Conservation (phyloP, 2,329 filamentous ascomycete genomes). For the Diaporthe humulicola region DNA sequence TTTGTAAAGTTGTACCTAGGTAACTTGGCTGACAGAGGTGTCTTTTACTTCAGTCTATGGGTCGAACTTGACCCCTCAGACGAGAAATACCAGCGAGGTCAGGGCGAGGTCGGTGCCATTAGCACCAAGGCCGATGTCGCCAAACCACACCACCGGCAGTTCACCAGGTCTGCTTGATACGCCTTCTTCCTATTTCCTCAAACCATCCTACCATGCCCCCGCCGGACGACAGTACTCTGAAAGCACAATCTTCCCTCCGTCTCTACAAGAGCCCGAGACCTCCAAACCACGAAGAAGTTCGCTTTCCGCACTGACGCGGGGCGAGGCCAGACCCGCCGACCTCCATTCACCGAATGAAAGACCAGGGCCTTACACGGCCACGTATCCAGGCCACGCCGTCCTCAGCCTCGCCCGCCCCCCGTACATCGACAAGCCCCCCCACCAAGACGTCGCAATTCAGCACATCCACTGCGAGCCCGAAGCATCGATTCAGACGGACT, state of each 20-base stretch:
- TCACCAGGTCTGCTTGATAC: not conserved
- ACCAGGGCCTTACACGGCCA: not conserved
- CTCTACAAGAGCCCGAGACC: not conserved
- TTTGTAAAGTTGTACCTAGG: not conserved
- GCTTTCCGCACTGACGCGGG: not conserved
- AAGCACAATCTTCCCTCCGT: not conserved
- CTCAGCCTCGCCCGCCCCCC: not conserved
- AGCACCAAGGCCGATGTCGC: not conserved
- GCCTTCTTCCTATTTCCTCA: not conserved
- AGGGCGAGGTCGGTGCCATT: not conserved
- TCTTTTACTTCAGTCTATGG: not conserved
- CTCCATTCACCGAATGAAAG: too few relatives aligned
- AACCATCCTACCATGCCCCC: not conserved
- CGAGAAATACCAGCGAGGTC: not conserved
- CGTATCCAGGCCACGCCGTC: not conserved
- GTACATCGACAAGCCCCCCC: not conserved
- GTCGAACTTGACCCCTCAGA: not conserved
- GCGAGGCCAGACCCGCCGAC: not conserved
- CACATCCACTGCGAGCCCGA: not conserved
- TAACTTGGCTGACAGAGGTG: not conserved
- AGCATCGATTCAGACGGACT: not conserved
- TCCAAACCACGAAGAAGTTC: not conserved
- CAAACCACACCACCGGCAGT: not conserved
- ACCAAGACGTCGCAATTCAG: not conserved
- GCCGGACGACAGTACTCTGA: not conserved